Conservation (phyloP, 129 eudicot genomes). For the Calendula officinalis region DNA sequence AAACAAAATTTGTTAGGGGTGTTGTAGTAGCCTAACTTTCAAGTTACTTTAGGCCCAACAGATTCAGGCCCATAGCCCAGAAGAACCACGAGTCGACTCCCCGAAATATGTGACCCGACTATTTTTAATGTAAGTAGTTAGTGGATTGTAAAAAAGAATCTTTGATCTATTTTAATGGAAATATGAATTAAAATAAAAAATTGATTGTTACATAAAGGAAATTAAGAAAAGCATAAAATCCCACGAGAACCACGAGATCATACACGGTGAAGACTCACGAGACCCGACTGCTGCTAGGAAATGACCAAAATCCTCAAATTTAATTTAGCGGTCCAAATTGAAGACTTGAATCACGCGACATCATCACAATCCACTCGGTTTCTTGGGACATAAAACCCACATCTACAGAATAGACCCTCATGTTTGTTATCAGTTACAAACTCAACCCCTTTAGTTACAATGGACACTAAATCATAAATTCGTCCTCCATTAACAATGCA, state of each 20-base stretch:
- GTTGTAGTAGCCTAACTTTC: too few species aligned
- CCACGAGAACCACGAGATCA: constrained; percentile 15
- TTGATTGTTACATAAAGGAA: not conserved
- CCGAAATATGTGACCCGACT: too few species aligned
- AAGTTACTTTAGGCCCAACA: too few species aligned
- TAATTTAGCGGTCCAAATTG: constrained; percentile 16
- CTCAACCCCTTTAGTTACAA: not conserved
- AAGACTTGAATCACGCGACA: not conserved
- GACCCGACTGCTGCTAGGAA: constrained; percentile 7
- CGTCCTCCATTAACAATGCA: not conserved
- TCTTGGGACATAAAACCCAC: not conserved
- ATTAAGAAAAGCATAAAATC: not conserved
- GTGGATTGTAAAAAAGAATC: too few species aligned
- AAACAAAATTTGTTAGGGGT: too few species aligned
- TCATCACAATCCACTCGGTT: constrained; percentile 15
- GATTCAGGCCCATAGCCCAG: too few species aligned
- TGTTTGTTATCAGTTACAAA: not conserved
- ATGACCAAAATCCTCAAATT: constrained; percentile 8
- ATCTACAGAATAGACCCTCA: not conserved
- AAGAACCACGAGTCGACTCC: too few species aligned
- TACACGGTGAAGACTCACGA: constrained; percentile 1
- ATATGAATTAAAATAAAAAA: too few species aligned
- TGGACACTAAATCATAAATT: not conserved
- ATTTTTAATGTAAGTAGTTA: too few species aligned
- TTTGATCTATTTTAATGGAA: too few species aligned